A percentile compares a stretch with the other conserved stretches of the same genome.
Conservation (phyloP, 73 alveolate genomes). For the Tetrahymena malaccensis region DNA sequence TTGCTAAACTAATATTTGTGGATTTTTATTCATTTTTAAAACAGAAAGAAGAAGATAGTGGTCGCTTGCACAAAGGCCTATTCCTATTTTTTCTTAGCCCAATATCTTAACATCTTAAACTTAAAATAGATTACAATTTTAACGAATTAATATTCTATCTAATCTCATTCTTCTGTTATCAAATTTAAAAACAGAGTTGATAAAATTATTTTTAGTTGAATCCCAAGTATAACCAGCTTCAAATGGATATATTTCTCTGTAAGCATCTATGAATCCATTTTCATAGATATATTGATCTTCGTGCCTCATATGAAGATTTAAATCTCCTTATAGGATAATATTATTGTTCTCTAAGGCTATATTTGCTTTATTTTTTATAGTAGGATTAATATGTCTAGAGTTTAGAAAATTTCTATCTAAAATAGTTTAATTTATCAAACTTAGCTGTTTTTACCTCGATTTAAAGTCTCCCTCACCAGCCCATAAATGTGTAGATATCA, state of each 20-base stretch:
- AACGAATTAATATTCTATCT: slow-evolving; percentile 2
- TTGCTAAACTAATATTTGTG: neutral
- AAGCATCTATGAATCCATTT: neutral
- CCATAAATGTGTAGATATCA: neutral
- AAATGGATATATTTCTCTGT: slow-evolving; percentile 5
- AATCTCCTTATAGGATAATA: slow-evolving; percentile 16
- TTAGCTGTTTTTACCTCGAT: neutral
- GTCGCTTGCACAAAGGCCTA: neutral
- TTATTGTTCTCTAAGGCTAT: neutral
- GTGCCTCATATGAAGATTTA: slow-evolving; percentile 5
- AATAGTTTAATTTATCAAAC: neutral
- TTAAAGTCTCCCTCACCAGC: neutral
- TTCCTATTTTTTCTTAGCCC: neutral
- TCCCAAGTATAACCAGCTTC: slow-evolving; percentile 18
- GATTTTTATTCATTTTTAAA: neutral
- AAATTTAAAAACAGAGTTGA: neutral
- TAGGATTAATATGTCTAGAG: neutral
- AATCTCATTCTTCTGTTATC: slow-evolving; percentile 39
- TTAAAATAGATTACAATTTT: neutral
- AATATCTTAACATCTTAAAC: neutral
- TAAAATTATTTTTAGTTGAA: neutral
- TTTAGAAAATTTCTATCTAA: neutral
- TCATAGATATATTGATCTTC: neutral
- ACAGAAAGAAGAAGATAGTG: neutral
- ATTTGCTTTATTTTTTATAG: neutral